These are phyloP conservation scores for Backusella australiensis DNA, from an alignment of 192 early-diverging fungal species.

Conservation along the genomic window DNA sequence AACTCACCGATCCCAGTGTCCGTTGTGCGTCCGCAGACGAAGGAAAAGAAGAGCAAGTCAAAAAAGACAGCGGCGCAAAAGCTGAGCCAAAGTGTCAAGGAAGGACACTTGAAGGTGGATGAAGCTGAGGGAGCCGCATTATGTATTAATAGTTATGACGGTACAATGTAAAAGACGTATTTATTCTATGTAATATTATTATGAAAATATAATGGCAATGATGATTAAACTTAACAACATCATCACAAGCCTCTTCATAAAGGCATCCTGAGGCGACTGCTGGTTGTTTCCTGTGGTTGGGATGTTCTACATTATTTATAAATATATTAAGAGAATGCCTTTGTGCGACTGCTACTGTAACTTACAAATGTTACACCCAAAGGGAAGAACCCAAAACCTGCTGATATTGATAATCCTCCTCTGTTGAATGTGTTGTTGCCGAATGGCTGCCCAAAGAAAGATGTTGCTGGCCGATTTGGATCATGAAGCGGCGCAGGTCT, in stretches of 20 bases:
- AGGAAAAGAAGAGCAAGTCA: constrained; percentile 29
- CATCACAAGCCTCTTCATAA: constrained; percentile 78
- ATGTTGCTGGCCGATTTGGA: constrained; percentile 45
- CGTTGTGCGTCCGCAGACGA: constrained; percentile 47
- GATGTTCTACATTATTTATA: constrained; percentile 12
- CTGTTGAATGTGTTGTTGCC: constrained; percentile 23
- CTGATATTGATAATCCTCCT: constrained; percentile 61
- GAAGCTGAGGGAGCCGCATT: constrained; percentile 17
- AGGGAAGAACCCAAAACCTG: constrained; percentile 71
- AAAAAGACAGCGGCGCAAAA: constrained; percentile 32
- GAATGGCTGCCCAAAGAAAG: constrained; percentile 35
- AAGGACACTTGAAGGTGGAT: constrained; percentile 37
- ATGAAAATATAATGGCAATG: constrained; percentile 75
- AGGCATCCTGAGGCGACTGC: constrained; percentile 66
- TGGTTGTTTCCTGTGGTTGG: constrained; percentile 28
- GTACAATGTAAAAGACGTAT: constrained; percentile 10
- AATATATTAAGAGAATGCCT: background rate
- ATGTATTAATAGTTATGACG: constrained; percentile 25
- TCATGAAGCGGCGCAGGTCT: constrained; percentile 66
- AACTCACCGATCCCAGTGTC: constrained; percentile 51
- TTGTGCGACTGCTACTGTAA: constrained; percentile 13
- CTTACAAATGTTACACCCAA: constrained; percentile 61
- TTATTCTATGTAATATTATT: constrained; percentile 24
- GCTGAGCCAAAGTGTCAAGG: constrained; percentile 39
- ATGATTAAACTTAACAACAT: constrained; percentile 79